Conservation (phyloP, 129 eudicot species). For the Flaveria sonorensis region DNA sequence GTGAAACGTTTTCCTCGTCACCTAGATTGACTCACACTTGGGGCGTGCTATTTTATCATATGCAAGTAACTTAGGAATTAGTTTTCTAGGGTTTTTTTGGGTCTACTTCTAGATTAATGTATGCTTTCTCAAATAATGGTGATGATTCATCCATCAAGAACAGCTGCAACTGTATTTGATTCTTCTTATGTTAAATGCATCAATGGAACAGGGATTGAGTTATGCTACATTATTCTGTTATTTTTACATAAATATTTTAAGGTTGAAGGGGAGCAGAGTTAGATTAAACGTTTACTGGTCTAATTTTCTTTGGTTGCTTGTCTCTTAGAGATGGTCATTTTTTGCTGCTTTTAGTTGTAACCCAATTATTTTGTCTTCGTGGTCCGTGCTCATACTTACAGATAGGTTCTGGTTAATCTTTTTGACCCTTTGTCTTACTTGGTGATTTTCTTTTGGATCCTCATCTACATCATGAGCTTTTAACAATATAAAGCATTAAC, state of each 20-base stretch:
- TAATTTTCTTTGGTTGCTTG: not conserved
- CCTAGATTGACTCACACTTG: too few relatives aligned
- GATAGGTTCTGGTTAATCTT: not conserved
- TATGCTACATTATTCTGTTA: not conserved
- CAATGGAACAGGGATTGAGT: not conserved
- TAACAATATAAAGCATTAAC: not conserved
- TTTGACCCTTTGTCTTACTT: not conserved
- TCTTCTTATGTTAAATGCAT: not conserved
- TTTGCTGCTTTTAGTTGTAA: not conserved
- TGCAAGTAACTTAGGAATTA: not conserved
- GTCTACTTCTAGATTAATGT: not conserved
- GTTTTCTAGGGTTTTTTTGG: constrained; percentile 6
- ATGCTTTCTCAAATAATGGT: not conserved
- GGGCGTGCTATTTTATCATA: too few relatives aligned
- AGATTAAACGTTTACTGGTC: not conserved
- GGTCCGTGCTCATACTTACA: not conserved
- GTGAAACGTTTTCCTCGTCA: too few relatives aligned
- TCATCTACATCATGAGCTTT: not conserved
- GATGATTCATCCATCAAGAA: not conserved
- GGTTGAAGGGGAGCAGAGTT: not conserved
- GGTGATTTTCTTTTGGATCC: not conserved
- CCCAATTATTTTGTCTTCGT: not conserved
- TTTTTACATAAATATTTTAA: not conserved
- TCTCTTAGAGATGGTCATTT: not conserved
- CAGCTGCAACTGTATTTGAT: constrained; percentile 11